phyloP scores from a whole-genome alignment of 306 rosid species.

The Prunus mume region DNA sequence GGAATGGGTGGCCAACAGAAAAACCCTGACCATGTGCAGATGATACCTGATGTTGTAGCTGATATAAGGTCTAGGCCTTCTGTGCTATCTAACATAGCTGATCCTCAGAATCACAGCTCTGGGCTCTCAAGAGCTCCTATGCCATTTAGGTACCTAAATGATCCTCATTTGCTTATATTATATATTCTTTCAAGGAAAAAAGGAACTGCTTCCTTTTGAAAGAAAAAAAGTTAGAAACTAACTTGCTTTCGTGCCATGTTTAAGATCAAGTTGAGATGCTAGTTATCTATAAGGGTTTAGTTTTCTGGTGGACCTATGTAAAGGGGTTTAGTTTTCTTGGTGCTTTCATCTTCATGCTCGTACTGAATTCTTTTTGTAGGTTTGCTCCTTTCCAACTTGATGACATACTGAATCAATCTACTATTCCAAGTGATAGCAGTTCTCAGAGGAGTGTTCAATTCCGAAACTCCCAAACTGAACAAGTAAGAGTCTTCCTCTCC shows the following conservation, averaged over 20 bases:
- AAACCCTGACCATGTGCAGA: conserved; percentile 1
- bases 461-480: background rate
- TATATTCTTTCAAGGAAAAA: background rate
- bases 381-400: conserved; percentile 4
- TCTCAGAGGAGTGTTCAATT: background rate
- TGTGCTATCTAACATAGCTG: background rate
- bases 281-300: background rate
- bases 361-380: background rate
- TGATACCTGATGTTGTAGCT: background rate
- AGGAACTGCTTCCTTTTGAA: background rate
- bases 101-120: background rate
- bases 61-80: background rate
- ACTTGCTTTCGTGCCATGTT: background rate
- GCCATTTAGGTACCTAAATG: background rate
- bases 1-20: conserved; percentile 6
- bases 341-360: background rate
- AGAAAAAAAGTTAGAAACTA: background rate
- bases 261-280: background rate
- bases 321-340: background rate
- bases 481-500: conserved; percentile 3
- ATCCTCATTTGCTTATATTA: background rate
- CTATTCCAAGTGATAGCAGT: background rate
- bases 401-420: background rate
- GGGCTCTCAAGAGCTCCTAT: background rate
- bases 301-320: background rate